Evolutionary conservation across 1,139 yeast genomes (phyloP), one percentile per base, ranked within the genome.

Genomic region (Saccharomyces hybrid): DNA sequence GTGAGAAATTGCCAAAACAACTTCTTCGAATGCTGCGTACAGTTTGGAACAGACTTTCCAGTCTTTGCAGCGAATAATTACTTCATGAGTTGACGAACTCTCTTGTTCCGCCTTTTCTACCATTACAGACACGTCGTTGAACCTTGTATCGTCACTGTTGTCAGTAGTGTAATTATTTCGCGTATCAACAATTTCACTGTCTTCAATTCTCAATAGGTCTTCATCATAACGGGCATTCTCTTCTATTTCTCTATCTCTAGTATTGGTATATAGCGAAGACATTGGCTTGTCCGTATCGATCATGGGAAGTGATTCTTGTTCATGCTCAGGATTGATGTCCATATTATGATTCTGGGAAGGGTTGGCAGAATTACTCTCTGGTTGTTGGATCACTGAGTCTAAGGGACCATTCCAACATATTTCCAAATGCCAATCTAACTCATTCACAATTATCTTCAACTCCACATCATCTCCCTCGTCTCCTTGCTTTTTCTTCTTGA

Each of bases 331-430:
- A 16, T 28, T 4, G 11, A 28, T 14, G 32, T 47, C 32, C 8
- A 47, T 14, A 28, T 31, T 29, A 6, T 31, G 50, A 12, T 28
- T 26, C 8, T 21, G 38, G 21, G 26, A 27, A 29, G 11, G 38
- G 24, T 16, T 14, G 14, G 48, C 12, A 14, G 21, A 2, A 28
- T 32, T 27, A 9, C 31, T 11, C 19, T 49, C 48, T 50, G 52
- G 48, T 26, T 50, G 53, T 24, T 53, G 52, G 5, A 51, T 47
- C 24, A 53, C 53, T 24, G 57, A 50, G 42, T 51, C 66, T 27
- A 69, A 51, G 1, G 69, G 68, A 1, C 72, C 72, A 53, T 68
- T 67, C 72, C 72, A 69, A 44, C 63, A 57, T 5, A 69, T 62
- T 27, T 66, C 64, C 48, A 68, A 56, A 50, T 66, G 55, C 72